phyloP scores from a whole-genome alignment of 192 early-diverging fungal genomes.

The Bifiguratus adelaidae region DNA sequence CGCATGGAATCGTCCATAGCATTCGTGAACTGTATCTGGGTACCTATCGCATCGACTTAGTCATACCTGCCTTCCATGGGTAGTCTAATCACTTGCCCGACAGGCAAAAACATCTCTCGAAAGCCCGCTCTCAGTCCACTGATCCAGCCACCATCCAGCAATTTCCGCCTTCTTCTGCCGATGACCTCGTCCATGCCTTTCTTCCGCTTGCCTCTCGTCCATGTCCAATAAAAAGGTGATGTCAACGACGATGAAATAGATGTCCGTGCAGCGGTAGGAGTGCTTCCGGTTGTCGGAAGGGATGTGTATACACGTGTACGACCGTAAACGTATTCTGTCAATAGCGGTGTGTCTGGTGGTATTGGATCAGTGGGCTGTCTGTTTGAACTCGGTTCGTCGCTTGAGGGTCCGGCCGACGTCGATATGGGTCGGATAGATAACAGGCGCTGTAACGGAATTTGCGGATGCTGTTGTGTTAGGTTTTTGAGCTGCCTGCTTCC shows the following conservation, averaged over 20 bases:
- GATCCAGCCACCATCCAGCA: conserved; percentile 1
- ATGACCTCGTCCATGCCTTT: neutral
- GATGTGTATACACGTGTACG: conserved; percentile 28
- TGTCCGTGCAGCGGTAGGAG: conserved; percentile 17
- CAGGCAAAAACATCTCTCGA: conserved; percentile 46
- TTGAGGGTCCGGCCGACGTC: too few relatives aligned
- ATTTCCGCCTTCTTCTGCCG: conserved; percentile 1
- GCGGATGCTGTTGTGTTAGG: too few relatives aligned
- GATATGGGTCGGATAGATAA: too few relatives aligned
- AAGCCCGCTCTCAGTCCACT: conserved; percentile 21
- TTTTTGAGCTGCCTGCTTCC: too few relatives aligned
- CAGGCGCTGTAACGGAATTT: too few relatives aligned
- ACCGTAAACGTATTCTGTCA: conserved; percentile 27
- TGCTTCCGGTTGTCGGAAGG: conserved; percentile 17
- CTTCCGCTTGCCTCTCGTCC: conserved; percentile 9
- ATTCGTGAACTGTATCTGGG: conserved; percentile 43
- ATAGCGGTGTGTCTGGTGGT: too few relatives aligned
- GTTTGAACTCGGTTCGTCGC: too few relatives aligned
- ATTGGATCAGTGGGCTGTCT: too few relatives aligned
- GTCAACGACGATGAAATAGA: conserved; percentile 16
- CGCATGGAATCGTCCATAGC: conserved; percentile 42
- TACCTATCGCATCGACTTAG: conserved; percentile 21
- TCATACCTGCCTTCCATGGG: neutral
- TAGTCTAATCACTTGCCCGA: conserved; percentile 15
- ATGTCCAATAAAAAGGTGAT: conserved; percentile 25